These are phyloP conservation scores for Ambrosia artemisiifolia DNA, from an alignment of 129 eudicot species.

Conservation along the genomic window DNA sequence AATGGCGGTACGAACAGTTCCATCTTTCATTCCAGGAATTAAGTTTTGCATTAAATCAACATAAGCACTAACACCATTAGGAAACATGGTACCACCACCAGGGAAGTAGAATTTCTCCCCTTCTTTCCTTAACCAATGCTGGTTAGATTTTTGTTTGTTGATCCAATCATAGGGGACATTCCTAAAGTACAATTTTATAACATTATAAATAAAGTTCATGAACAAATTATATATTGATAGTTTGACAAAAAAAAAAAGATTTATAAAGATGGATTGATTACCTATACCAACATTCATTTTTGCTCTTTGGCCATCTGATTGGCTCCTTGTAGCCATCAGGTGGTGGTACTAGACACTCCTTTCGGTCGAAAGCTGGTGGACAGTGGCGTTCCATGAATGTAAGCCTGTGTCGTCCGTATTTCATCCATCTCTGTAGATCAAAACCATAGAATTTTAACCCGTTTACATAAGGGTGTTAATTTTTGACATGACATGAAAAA, in stretches of 20 bases:
- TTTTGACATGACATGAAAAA: too few relatives aligned
- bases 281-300: constrained; percentile 97
- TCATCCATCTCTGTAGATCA: constrained; percentile 75
- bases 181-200: constrained; percentile 31
- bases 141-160: constrained; percentile 90
- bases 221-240: not conserved
- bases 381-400: constrained; percentile 93
- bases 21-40: constrained; percentile 92
- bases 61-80: constrained; percentile 80
- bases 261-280: constrained; percentile 25
- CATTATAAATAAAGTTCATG: not conserved
- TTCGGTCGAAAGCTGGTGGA: constrained; percentile 76
- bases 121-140: constrained; percentile 86
- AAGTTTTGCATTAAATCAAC: constrained; percentile 81
- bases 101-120: constrained; percentile 93
- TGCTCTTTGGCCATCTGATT: constrained; percentile 97
- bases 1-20: constrained; percentile 85
- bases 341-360: constrained; percentile 90
- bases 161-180: constrained; percentile 98
- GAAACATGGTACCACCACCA: constrained; percentile 98
- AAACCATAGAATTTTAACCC: not conserved
- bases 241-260: not conserved
- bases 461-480: not conserved
- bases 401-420: constrained; percentile 73
- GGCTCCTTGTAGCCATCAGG: constrained; percentile 88